These are phyloP conservation scores for Cladorrhinum samala DNA, from an alignment of 495 filamentous ascomycete species.

Conservation along the genomic window DNA sequence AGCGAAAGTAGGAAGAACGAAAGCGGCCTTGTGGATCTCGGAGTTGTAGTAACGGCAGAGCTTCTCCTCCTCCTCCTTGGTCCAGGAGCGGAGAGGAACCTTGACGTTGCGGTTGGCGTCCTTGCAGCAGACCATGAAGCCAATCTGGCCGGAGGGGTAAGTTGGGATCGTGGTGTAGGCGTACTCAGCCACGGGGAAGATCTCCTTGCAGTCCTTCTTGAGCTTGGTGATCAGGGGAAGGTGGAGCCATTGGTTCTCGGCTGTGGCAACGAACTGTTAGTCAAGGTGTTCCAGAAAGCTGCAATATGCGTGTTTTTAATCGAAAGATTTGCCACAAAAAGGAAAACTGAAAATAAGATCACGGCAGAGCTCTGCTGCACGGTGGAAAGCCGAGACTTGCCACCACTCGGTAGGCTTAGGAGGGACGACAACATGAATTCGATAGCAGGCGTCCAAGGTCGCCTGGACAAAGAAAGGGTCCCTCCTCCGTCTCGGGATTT, in stretches of 20 bases:
- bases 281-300: not conserved
- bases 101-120: conserved; percentile 75
- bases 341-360: conserved; percentile 6
- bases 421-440: conserved; percentile 8
- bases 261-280: conserved; percentile 45
- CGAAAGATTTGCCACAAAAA: conserved; percentile 1
- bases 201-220: conserved; percentile 91
- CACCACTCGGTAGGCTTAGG: conserved; percentile 31
- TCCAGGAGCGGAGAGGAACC: conserved; percentile 73
- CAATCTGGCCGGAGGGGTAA: conserved; percentile 98
- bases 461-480: conserved; percentile 20
- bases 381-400: conserved; percentile 22
- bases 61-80: conserved; percentile 82
- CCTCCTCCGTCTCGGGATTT: conserved; percentile 28
- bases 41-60: conserved; percentile 93
- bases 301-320: too few relatives aligned
- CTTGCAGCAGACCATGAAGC: conserved; percentile 99
- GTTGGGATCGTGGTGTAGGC: conserved; percentile 99
- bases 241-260: conserved; percentile 99
- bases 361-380: conserved; percentile 7
- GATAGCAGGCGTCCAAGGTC: conserved; percentile 20
- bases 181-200: conserved; percentile 97
- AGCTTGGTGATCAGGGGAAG: conserved; percentile 82
- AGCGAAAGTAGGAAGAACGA: conserved; percentile 89
- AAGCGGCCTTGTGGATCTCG: conserved; percentile 89